phyloP scores from a whole-genome alignment of 352 stramenopile species.

The Globisporangium viniferum region DNA sequence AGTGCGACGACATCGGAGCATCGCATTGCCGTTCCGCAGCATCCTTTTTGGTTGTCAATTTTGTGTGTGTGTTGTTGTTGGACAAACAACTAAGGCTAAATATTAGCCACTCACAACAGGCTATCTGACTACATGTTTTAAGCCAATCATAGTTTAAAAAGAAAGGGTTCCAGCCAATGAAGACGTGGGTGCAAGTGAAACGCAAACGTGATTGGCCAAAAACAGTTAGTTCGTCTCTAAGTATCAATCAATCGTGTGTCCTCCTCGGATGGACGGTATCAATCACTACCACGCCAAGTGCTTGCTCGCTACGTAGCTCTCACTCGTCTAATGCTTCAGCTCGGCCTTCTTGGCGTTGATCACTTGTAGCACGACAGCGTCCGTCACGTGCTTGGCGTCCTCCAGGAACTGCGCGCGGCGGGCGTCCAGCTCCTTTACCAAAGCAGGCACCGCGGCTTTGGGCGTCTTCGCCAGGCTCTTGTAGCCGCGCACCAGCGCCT shows the following conservation, averaged over 20 bases:
- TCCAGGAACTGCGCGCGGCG: constrained; percentile 46
- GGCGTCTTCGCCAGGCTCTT: constrained; percentile 29
- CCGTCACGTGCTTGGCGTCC: constrained; percentile 49
- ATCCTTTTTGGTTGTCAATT: not conserved
- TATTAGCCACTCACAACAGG: not conserved
- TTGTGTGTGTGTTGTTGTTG: no score
- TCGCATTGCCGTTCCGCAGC: not conserved
- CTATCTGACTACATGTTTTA: not conserved
- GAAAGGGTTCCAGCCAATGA: not conserved
- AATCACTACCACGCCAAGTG: not conserved
- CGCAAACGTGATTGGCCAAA: not conserved
- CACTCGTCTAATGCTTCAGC: constrained; percentile 41
- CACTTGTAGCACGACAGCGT: constrained; percentile 54
- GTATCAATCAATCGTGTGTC: not conserved
- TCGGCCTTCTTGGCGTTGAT: constrained; percentile 61
- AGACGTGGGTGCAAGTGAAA: not conserved
- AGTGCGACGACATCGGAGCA: not conserved
- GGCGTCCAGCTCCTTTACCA: constrained; percentile 33
- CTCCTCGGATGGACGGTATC: not conserved
- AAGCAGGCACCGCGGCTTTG: constrained; percentile 3
- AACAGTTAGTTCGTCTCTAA: constrained; percentile 1
- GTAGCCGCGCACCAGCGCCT: constrained; percentile 66
- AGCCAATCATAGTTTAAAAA: not conserved
- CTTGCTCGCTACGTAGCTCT: not conserved
- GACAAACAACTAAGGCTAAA: no score